Evolutionary conservation across 306 rosid species (phyloP), one percentile per base, ranked within the genome.

Genomic region (Dicorynia guianensis): DNA sequence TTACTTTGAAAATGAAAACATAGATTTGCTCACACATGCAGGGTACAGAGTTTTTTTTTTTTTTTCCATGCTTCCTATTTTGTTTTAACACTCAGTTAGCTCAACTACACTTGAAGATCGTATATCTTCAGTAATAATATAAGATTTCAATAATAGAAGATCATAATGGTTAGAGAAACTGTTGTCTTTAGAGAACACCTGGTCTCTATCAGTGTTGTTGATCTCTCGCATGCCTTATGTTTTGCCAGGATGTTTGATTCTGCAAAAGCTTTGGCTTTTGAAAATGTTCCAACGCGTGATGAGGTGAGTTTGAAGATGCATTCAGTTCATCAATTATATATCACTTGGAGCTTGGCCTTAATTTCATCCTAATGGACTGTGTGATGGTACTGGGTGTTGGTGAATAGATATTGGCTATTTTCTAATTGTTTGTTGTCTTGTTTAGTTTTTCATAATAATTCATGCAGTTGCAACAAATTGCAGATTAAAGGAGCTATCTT

Each of bases 401-500:
- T 25, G 8, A 35, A 82, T 60, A 60, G 38, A 59, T 3, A 38
- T 61, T 36, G 15, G 46, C 62, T 69, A 47, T 34, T 11, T 43
- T 44, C 15, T 18, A 11, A 58, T 60, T 69, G 35, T 38, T 38
- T 44, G 61, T 30, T 59, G 38, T 18, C 67, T 77, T 72, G 17
- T 70, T 68, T 53, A 11, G 67, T 56, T 75, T 74, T 74, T 55
- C 62, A 42, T 44, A 48, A 17, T 76, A 65, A 15, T 39, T 35
- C 9, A 36, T 69, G 25, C 67, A 40, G 36, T 72, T 69, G 61
- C 56, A 63, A 57, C 11, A 77, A 62, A 67, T 65, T 77, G 84
- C 84, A 92, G 97, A 87, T 92, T 58, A 92, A 89, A 81, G 93
- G 88, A 75, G 96, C 93, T 57, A 88, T 92, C 80, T 92, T 92